These are phyloP conservation scores for Magnolia kwangsiensis DNA, from an alignment of 164 flowering plant species.

Conservation along the genomic window DNA sequence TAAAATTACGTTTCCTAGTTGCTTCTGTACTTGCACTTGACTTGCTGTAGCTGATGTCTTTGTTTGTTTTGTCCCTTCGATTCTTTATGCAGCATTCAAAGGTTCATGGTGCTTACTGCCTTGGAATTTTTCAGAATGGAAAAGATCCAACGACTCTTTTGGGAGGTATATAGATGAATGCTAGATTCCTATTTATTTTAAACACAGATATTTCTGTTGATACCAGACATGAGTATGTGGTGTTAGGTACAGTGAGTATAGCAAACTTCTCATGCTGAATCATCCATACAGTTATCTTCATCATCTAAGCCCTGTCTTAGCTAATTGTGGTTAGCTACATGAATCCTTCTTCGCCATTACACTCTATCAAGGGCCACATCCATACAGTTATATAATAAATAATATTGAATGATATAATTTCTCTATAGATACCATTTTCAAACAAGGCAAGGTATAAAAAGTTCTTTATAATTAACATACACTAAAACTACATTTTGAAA, in stretches of 20 bases:
- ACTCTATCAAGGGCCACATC: too few relatives aligned
- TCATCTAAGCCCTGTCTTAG: too few relatives aligned
- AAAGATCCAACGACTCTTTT: conserved; percentile 90
- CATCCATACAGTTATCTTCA: too few relatives aligned
- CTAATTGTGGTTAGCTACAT: too few relatives aligned
- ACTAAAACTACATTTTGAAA: too few relatives aligned
- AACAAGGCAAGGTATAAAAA: too few relatives aligned
- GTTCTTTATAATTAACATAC: too few relatives aligned
- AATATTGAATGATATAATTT: too few relatives aligned
- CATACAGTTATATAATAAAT: too few relatives aligned
- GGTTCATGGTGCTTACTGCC: conserved; percentile 89
- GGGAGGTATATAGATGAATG: conserved; percentile 58
- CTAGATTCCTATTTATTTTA: not conserved
- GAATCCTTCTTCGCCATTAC: too few relatives aligned
- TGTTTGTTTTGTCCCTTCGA: not conserved
- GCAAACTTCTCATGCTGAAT: too few relatives aligned
- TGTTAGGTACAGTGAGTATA: not conserved
- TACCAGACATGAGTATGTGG: not conserved
- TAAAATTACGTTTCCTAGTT: not conserved
- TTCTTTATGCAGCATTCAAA: conserved; percentile 62
- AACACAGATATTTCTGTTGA: not conserved
- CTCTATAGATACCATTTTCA: too few relatives aligned
- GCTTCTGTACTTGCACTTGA: not conserved
- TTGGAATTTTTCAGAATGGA: conserved; percentile 89
- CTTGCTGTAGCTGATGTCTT: conserved; percentile 2